Evolutionary conservation across 495 filamentous ascomycete genomes (phyloP), one percentile per base, ranked within the genome.

Genomic region (Neurospora sp.): DNA sequence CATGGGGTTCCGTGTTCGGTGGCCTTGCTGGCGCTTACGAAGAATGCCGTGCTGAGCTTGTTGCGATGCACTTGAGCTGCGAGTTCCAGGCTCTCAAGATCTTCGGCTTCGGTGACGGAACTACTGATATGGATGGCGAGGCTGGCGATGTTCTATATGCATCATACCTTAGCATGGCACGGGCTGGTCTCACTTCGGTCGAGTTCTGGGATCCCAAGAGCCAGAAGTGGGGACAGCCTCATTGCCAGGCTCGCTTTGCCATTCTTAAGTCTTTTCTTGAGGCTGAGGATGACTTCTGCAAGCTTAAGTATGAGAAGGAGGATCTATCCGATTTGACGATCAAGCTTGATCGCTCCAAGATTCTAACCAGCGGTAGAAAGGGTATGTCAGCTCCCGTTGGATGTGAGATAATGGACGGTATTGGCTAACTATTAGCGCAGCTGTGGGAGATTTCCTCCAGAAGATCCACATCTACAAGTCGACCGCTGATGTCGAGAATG

Each of bases 401-500:
- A 24, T n/a, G n/a, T 21, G 24, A 19, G 13, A 11, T 59, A 15
- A 31, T 15, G 36, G 38, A n/a, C 66, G 11, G 21, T 24, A 36
- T 40, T 24, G 17, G 42, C 72, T 78, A 71, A 79, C 45, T 6
- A 15, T 28, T 3, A 2, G 9, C 4, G 87, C 88, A 43, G 94
- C 95, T 2, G 92, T 99, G 15, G 94, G 93, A 74, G 85, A 88
- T n/a, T 97, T 96, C 77, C 83, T 98, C 71, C 93, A 93, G 82
- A 95, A 97, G 82, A 81, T 98, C 71, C 95, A 98, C 82, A 84
- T 98, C 59, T 97, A 91, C 84, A 98, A 98, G 86, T 89, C 90
- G 28, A 97, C 93, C 2, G 96, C 94, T 3, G 95, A 99, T 79
- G 82, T 94, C 17, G 87, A 91, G 72, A 86, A 83, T 3, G 95